Conservation (phyloP, 1,284 basidiomycete species). For the Pulchroboletus neoregius region DNA sequence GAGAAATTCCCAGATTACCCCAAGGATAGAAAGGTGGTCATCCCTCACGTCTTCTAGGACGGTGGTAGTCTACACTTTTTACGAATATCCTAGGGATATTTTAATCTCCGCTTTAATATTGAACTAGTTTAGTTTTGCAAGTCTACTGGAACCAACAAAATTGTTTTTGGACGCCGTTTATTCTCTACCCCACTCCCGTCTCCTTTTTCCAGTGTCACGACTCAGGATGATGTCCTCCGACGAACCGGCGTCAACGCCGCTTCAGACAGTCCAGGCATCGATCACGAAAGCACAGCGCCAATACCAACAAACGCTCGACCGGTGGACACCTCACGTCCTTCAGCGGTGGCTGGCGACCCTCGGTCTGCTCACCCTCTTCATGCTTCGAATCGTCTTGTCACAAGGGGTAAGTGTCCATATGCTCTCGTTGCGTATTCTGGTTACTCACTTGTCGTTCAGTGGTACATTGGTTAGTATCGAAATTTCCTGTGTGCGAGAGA, state of each 20-base stretch:
- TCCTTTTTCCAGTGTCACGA: conserved; percentile 11
- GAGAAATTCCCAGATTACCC: conserved; percentile 70
- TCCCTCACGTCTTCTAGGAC: conserved; percentile 59
- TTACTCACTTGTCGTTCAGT: conserved; percentile 45
- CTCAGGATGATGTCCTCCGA: conserved; percentile 34
- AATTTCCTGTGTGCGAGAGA: background rate
- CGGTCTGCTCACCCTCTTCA: conserved; percentile 73
- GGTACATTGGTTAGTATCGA: conserved; percentile 79
- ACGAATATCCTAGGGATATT: no score
- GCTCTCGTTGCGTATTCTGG: background rate
- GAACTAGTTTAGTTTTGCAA: no score
- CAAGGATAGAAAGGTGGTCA: conserved; percentile 54
- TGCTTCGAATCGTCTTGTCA: conserved; percentile 82
- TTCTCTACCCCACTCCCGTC: background rate
- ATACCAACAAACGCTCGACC: conserved; percentile 85
- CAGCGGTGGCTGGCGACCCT: conserved; percentile 87
- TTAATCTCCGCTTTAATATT: no score
- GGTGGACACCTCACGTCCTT: conserved; percentile 84
- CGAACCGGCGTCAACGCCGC: conserved; percentile 26
- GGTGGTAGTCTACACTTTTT: background rate
- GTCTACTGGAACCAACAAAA: no score
- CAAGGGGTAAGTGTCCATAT: conserved; percentile 76
- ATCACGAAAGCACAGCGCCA: conserved; percentile 49
- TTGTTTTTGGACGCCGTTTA: background rate
- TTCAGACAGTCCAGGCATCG: conserved; percentile 27